Percentiles rank a stretch among this genome's conserved stretches.
Evolutionary conservation across 257 asterid genomes (phyloP).

Genomic region (Echites panduratus): DNA sequence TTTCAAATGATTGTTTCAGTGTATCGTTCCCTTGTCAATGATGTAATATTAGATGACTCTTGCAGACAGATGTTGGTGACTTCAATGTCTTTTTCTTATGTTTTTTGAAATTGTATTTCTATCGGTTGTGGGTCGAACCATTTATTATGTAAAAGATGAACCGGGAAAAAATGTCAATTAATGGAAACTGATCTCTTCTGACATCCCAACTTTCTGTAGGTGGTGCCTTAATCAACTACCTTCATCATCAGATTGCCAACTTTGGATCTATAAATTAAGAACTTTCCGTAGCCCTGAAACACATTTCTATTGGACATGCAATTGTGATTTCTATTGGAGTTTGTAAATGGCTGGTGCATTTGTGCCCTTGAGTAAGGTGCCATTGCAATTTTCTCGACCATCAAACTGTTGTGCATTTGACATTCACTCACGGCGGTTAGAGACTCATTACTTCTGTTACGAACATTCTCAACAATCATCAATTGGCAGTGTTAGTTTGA

Average conservation of each 20-base stretch:
- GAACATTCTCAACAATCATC: conserved; percentile 14
- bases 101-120: background rate
- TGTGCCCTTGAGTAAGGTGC: conserved; percentile 38
- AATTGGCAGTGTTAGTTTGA: conserved; percentile 25
- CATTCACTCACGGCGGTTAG: conserved; percentile 23
- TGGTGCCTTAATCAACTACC: background rate
- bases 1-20: background rate
- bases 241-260: background rate
- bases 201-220: background rate
- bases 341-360: conserved; percentile 46
- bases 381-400: conserved; percentile 28
- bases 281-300: background rate
- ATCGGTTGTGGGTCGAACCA: no score
- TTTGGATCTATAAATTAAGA: background rate
- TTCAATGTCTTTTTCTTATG: background rate
- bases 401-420: conserved; percentile 23
- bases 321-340: conserved; percentile 15
- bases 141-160: no score
- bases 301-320: conserved; percentile 4
- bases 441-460: conserved; percentile 15
- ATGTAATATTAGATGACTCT: background rate
- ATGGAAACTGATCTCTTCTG: background rate
- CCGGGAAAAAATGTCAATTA: background rate
- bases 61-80: background rate
- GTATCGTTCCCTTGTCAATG: background rate